Percentiles rank a stretch among this genome's conserved stretches.
Conservation (phyloP, 495 filamentous ascomycete species). For the Penicillium argentinense region DNA sequence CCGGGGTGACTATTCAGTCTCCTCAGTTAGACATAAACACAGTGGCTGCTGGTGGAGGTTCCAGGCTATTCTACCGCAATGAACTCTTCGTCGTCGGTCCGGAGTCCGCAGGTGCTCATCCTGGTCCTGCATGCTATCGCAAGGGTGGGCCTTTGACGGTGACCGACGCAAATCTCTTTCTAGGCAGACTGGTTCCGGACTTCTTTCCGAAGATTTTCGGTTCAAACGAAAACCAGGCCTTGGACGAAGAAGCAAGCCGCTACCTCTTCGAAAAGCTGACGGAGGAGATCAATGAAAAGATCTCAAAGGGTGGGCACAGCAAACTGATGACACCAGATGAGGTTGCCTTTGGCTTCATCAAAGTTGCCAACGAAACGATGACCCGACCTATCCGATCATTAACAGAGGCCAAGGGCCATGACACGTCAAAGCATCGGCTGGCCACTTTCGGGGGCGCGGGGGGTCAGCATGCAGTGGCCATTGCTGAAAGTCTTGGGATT, state of each 20-base stretch:
- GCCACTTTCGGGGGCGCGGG: slow-evolving; percentile 95
- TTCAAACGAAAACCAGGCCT: slow-evolving; percentile 73
- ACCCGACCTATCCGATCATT: slow-evolving; percentile 86
- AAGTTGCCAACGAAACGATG: slow-evolving; percentile 94
- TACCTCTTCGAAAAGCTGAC: slow-evolving; percentile 70
- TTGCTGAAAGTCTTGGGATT: slow-evolving; percentile 86
- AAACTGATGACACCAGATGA: slow-evolving; percentile 78
- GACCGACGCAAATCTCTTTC: slow-evolving; percentile 85
- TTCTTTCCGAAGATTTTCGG: slow-evolving; percentile 97
- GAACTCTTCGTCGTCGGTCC: slow-evolving; percentile 91
- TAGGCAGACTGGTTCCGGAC: slow-evolving; percentile 82
- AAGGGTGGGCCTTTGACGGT: slow-evolving; percentile 89
- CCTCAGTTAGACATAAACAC: slow-evolving; percentile 96
- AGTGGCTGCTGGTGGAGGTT: slow-evolving; percentile 89
- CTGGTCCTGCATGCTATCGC: slow-evolving; percentile 87
- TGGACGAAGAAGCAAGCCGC: slow-evolving; percentile 71
- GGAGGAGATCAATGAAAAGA: slow-evolving; percentile 65
- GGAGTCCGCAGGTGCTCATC: slow-evolving; percentile 84
- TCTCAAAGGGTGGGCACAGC: slow-evolving; percentile 34
- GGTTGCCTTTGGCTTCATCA: slow-evolving; percentile 68
- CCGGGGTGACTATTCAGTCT: slow-evolving; percentile 89
- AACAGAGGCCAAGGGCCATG: slow-evolving; percentile 91
- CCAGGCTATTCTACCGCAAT: slow-evolving; percentile 78
- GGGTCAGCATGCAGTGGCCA: slow-evolving; percentile 94
- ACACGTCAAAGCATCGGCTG: slow-evolving; percentile 84